phyloP scores from a whole-genome alignment of 225 moss, liverwort and hornwort genomes.

The Neckera pumila region DNA sequence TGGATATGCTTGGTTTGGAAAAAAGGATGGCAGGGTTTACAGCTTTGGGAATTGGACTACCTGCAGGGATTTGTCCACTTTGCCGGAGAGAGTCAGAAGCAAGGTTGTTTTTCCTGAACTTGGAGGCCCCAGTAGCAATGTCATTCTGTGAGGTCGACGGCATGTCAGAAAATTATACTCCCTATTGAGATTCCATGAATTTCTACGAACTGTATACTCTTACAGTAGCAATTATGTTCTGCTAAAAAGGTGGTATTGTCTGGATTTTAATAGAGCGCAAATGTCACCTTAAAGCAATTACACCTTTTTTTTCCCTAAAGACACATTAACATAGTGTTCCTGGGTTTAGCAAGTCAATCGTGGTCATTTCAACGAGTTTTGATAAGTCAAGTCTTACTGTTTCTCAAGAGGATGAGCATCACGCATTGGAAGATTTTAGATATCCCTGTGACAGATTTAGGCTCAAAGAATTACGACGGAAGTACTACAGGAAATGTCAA shows the following conservation, averaged over 20 bases:
- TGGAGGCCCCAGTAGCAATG: slow-evolving; percentile 40
- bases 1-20: neutral
- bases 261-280: neutral
- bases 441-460: neutral
- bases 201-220: neutral
- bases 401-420: neutral
- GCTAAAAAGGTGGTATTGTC: neutral
- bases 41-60: neutral
- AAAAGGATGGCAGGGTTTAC: no score
- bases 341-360: neutral
- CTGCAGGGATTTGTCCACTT: slow-evolving; percentile 34
- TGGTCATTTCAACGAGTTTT: neutral
- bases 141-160: slow-evolving; percentile 25
- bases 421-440: neutral
- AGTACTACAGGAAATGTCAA: neutral
- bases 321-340: neutral
- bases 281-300: neutral
- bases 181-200: neutral
- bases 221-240: neutral
- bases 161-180: neutral
- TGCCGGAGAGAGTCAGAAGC: slow-evolving; percentile 47
- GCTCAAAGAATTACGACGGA: neutral
- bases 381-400: neutral
- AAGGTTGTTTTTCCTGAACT: slow-evolving; percentile 63
- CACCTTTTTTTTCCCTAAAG: no score